A percentile compares a stretch with the other conserved stretches of the same genome.
These are phyloP conservation scores for Fusarium sp. DNA, from an alignment of 2,329 filamentous ascomycete genomes.

Conservation along the genomic window DNA sequence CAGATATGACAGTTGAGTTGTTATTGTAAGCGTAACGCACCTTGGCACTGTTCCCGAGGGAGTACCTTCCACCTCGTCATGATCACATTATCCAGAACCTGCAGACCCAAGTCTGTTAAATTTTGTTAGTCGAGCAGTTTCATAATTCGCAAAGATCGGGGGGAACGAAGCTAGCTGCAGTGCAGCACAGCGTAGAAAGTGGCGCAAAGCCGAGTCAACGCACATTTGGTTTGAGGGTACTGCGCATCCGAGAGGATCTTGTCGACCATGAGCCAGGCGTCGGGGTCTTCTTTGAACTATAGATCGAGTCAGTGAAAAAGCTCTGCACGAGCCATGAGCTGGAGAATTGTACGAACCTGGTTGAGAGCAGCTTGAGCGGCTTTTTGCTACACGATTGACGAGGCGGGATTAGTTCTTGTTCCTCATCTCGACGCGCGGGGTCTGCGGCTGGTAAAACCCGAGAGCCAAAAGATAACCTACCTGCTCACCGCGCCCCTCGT, in stretches of 20 bases:
- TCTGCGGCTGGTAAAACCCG: conserved; percentile 36
- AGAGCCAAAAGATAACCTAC: conserved; percentile 61
- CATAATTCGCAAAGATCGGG: conserved; percentile 1
- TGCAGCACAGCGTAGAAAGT: conserved; percentile 10
- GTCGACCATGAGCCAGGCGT: conserved; percentile 97
- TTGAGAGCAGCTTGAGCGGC: conserved; percentile 92
- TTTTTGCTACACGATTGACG: conserved; percentile 80
- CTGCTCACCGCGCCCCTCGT: conserved; percentile 93
- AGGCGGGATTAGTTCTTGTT: conserved; percentile 34
- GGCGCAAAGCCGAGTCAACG: conserved; percentile 50
- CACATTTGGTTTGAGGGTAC: conserved; percentile 97
- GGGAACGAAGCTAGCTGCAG: neutral
- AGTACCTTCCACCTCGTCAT: conserved; percentile 99
- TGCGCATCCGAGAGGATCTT: conserved; percentile 94
- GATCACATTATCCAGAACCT: conserved; percentile 98
- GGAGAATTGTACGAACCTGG: conserved; percentile 71
- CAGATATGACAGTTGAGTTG: conserved; percentile 13
- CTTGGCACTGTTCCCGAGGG: conserved; percentile 94
- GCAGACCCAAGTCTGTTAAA: conserved; percentile 82
- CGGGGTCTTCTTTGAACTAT: conserved; percentile 98
- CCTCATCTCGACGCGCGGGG: conserved; percentile 35
- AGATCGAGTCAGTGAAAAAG: conserved; percentile 33
- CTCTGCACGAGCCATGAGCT: neutral
- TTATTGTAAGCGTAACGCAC: conserved; percentile 54
- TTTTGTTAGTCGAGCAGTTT: conserved; percentile 42